These are phyloP conservation scores for Wilcoxina mikolae DNA, from an alignment of 495 filamentous ascomycete genomes.

Conservation along the genomic window DNA sequence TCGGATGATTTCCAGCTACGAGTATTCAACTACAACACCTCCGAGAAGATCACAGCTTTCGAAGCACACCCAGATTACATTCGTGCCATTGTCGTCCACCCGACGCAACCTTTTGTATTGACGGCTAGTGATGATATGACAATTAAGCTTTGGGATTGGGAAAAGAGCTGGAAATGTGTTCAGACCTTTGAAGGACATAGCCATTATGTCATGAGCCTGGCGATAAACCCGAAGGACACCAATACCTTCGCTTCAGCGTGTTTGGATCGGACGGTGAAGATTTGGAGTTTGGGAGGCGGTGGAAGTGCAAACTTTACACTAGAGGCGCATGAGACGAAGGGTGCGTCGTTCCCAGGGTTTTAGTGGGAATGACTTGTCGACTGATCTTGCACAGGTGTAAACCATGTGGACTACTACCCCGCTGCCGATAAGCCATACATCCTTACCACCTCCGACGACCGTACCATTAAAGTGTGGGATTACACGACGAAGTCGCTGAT, in stretches of 20 bases:
- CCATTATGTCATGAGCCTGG: constrained; percentile 97
- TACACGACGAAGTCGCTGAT: constrained; percentile 97
- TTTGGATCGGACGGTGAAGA: constrained; percentile 92
- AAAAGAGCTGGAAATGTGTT: constrained; percentile 93
- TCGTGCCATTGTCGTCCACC: constrained; percentile 92
- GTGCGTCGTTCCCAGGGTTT: constrained; percentile 25
- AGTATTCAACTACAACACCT: constrained; percentile 98
- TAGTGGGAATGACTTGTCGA: neutral
- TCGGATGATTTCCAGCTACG: constrained; percentile 96
- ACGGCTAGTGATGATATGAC: constrained; percentile 99
- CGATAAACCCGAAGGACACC: constrained; percentile 98
- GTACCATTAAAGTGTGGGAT: constrained; percentile 93
- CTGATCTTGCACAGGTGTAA: constrained; percentile 39
- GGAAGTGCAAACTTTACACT: constrained; percentile 83
- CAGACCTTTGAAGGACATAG: constrained; percentile 97
- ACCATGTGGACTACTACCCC: constrained; percentile 95
- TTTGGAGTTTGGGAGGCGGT: constrained; percentile 84
- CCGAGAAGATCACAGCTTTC: constrained; percentile 95
- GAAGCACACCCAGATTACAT: constrained; percentile 99
- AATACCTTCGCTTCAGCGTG: constrained; percentile 97
- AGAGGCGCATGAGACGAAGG: constrained; percentile 95
- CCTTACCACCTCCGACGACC: constrained; percentile 89
- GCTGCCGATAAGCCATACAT: constrained; percentile 94
- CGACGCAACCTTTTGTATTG: constrained; percentile 85
- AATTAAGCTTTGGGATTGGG: constrained; percentile 99